These are phyloP conservation scores for Hypsizygus marmoreus DNA, from an alignment of 768 basidiomycete species.

Conservation along the genomic window DNA sequence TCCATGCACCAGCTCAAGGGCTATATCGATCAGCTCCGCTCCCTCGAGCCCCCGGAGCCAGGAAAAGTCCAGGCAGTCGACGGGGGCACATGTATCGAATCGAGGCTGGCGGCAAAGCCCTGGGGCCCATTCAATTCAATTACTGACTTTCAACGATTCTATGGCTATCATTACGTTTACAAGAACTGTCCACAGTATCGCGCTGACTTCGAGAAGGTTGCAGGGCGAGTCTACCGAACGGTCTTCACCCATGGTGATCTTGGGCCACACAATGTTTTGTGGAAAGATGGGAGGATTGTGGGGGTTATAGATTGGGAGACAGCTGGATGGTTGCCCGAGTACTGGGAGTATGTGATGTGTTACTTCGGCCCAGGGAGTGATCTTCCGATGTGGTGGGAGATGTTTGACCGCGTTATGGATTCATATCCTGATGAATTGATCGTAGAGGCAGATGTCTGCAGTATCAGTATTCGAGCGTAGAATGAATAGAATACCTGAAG, in stretches of 20 bases:
- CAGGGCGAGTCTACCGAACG: constrained; percentile 4
- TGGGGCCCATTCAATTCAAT: constrained; percentile 2
- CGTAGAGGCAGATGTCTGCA: too few relatives aligned
- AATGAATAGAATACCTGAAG: too few relatives aligned
- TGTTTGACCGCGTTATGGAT: too few relatives aligned
- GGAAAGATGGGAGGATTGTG: constrained; percentile 2
- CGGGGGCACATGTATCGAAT: too few relatives aligned
- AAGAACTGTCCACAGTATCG: constrained; percentile 2
- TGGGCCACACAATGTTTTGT: background rate
- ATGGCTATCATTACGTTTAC: background rate
- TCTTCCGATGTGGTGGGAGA: too few relatives aligned
- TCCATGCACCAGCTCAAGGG: constrained; percentile 16
- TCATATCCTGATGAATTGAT: too few relatives aligned
- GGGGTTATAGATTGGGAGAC: constrained; percentile 4
- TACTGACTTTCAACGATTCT: background rate
- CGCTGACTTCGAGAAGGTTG: constrained; percentile 2
- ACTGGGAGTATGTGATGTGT: too few relatives aligned
- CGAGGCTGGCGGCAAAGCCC: too few relatives aligned
- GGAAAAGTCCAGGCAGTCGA: constrained; percentile 11
- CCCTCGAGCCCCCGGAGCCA: constrained; percentile 9
- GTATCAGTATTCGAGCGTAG: too few relatives aligned
- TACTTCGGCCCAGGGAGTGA: too few relatives aligned
- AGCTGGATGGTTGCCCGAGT: constrained; percentile 3
- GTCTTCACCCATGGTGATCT: too few relatives aligned
- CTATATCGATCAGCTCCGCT: constrained; percentile 14